Percentiles rank a stretch among this genome's conserved stretches.
Conservation (phyloP, 140 eudicot species). For the Senecio squalidus region DNA sequence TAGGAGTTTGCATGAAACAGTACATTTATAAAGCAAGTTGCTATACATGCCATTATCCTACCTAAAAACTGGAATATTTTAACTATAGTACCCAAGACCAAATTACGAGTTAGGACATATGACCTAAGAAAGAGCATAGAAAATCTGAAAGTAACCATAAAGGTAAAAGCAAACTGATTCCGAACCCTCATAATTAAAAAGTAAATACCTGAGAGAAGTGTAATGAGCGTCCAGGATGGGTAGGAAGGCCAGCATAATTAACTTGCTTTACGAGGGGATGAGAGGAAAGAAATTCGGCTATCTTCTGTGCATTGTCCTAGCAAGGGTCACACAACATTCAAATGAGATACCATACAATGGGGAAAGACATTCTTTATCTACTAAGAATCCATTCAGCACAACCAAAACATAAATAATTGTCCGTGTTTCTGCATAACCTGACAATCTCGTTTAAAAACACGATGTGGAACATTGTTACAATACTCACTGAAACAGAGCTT, state of each 20-base stretch:
- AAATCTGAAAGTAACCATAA: too few relatives aligned
- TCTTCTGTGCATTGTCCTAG: conserved; percentile 94
- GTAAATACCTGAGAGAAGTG: conserved; percentile 88
- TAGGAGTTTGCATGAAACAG: too few relatives aligned
- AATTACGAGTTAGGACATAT: too few relatives aligned
- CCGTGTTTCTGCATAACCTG: neutral
- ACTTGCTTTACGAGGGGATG: conserved; percentile 87
- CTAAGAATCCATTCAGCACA: neutral
- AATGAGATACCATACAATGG: neutral
- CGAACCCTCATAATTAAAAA: too few relatives aligned
- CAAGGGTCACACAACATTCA: conserved; percentile 7
- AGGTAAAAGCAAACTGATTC: too few relatives aligned
- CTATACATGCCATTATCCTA: too few relatives aligned
- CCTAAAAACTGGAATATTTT: too few relatives aligned
- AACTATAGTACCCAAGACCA: too few relatives aligned
- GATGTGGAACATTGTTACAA: neutral
- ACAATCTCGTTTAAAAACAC: neutral
- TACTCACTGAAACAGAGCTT: neutral
- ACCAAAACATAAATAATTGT: neutral
- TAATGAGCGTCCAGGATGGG: conserved; percentile 80
- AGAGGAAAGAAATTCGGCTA: conserved; percentile 80
- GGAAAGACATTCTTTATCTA: neutral
- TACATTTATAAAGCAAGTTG: too few relatives aligned
- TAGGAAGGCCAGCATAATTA: conserved; percentile 92
- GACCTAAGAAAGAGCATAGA: too few relatives aligned